Evolutionary conservation across 2,329 filamentous ascomycete genomes (phyloP).

Genomic region (Colletotrichum eremochloae): DNA sequence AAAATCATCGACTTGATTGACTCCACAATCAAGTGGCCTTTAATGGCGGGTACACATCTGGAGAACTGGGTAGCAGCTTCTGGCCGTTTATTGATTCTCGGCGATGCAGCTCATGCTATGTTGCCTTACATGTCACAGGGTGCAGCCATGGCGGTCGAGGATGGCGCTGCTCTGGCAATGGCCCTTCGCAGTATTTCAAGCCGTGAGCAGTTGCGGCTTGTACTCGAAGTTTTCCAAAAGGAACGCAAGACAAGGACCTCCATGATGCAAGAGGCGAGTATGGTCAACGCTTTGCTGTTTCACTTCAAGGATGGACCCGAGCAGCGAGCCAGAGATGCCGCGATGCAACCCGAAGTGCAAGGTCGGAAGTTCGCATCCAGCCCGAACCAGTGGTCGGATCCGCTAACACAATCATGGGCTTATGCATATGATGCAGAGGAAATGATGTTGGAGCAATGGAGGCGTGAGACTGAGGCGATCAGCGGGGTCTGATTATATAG

Average conservation of each 20-base stretch:
- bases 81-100: slow-evolving; percentile 69
- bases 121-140: slow-evolving; percentile 71
- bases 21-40: slow-evolving; percentile 52
- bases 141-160: slow-evolving; percentile 72
- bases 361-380: slow-evolving; percentile 54
- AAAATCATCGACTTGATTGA: slow-evolving; percentile 53
- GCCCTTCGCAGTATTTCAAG: slow-evolving; percentile 62
- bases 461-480: neutral
- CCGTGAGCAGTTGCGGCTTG: slow-evolving; percentile 48
- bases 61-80: slow-evolving; percentile 66
- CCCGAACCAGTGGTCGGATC: slow-evolving; percentile 64
- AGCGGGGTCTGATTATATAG: neutral
- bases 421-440: slow-evolving; percentile 63
- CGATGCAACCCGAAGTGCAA: slow-evolving; percentile 56
- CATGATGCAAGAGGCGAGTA: slow-evolving; percentile 70
- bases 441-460: slow-evolving; percentile 51
- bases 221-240: slow-evolving; percentile 64
- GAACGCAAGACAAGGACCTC: slow-evolving; percentile 71
- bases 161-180: slow-evolving; percentile 69
- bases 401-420: slow-evolving; percentile 59
- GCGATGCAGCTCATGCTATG: slow-evolving; percentile 75
- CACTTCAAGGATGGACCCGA: slow-evolving; percentile 59
- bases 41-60: slow-evolving; percentile 46
- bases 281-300: slow-evolving; percentile 62
- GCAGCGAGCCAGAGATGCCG: slow-evolving; percentile 57